Conservation (phyloP, 2,329 filamentous ascomycete species). For the Talaromyces islandicus region DNA sequence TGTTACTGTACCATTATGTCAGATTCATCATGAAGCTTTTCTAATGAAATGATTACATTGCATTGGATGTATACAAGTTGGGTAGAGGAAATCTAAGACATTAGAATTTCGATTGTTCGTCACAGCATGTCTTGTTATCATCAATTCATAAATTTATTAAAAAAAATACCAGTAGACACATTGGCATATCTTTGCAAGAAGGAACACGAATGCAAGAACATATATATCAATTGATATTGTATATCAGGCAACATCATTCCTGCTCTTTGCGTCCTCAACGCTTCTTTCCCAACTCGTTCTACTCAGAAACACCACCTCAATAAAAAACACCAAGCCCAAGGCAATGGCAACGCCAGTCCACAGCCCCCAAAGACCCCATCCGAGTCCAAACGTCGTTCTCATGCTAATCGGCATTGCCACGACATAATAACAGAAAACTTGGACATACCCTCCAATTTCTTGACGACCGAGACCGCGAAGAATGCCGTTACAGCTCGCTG, state of each 20-base stretch:
- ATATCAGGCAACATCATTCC: slow-evolving; percentile 43
- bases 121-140: not conserved
- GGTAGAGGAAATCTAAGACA: not conserved
- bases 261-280: slow-evolving; percentile 53
- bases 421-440: slow-evolving; percentile 78
- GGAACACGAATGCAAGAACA: not conserved
- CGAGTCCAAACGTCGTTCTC: slow-evolving; percentile 66
- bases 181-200: not conserved
- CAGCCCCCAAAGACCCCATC: slow-evolving; percentile 71
- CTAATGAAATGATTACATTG: not conserved
- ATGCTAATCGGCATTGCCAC: slow-evolving; percentile 82
- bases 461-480: slow-evolving; percentile 83
- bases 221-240: not conserved
- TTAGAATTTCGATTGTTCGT: not conserved
- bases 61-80: not conserved
- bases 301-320: slow-evolving; percentile 54
- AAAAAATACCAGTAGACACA: not conserved
- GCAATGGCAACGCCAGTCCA: slow-evolving; percentile 77
- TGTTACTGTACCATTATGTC: not conserved
- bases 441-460: slow-evolving; percentile 82
- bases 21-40: not conserved
- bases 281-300: slow-evolving; percentile 52
- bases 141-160: not conserved
- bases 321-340: slow-evolving; percentile 50
- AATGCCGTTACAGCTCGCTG: slow-evolving; percentile 74